Percentiles rank a stretch among this genome's conserved stretches.
Conservation (phyloP, 192 early-diverging fungal species). For the Coemansia interrupta region DNA sequence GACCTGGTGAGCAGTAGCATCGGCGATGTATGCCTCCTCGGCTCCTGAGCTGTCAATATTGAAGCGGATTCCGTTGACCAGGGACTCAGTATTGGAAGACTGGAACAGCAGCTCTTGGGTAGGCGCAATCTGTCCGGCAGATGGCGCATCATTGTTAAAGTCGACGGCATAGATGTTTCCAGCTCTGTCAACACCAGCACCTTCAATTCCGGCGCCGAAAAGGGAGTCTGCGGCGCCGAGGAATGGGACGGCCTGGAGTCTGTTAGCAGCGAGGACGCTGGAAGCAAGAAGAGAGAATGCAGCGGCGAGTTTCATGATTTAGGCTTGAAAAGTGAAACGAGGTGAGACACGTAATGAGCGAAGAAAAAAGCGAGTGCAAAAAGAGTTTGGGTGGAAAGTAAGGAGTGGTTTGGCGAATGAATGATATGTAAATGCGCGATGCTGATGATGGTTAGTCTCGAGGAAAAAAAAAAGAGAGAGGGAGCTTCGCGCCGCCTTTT, state of each 20-base stretch:
- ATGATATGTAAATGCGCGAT: too few species aligned
- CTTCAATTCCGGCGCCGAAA: slow-evolving; percentile 9
- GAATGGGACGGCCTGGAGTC: slow-evolving; percentile 5
- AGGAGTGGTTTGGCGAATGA: not conserved
- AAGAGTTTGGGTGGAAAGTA: not conserved
- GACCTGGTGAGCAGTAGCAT: slow-evolving; percentile 8
- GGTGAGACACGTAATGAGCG: not conserved
- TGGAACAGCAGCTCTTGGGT: slow-evolving; percentile 3
- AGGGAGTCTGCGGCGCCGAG: slow-evolving; percentile 5
- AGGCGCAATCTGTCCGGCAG: slow-evolving; percentile 14
- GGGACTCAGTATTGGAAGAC: not conserved
- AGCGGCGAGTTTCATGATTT: slow-evolving; percentile 5
- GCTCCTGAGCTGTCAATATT: slow-evolving; percentile 10
- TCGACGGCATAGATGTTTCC: slow-evolving; percentile 11
- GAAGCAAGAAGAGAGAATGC: slow-evolving; percentile 3
- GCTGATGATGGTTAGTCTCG: too few species aligned
- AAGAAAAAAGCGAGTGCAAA: not conserved
- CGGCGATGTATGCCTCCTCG: slow-evolving; percentile 11
- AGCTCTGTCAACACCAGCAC: slow-evolving; percentile 9
- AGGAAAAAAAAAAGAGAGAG: too few species aligned
- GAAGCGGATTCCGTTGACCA: slow-evolving; percentile 12
- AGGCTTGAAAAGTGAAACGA: not conserved
- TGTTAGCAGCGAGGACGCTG: slow-evolving; percentile 5
- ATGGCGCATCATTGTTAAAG: slow-evolving; percentile 5
- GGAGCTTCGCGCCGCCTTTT: too few species aligned